Conservation (phyloP, 2,329 filamentous ascomycete species). For the Ceratocystis diversiconidia region DNA sequence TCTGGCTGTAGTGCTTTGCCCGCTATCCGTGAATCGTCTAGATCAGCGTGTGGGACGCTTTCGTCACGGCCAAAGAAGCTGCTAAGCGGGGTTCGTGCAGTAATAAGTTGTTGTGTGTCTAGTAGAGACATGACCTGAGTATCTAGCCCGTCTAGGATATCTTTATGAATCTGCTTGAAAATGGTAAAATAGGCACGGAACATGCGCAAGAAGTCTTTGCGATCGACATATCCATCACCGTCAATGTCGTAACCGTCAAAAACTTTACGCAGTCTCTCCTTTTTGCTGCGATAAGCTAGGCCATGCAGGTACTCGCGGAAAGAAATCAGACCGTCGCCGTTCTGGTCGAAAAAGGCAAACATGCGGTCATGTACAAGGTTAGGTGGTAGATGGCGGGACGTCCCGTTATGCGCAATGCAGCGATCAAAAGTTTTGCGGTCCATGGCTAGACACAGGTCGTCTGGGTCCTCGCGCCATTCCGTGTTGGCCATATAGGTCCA, state of each 20-base stretch:
- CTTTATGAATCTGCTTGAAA: constrained; percentile 76
- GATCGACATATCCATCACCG: constrained; percentile 68
- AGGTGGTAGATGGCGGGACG: constrained; percentile 60
- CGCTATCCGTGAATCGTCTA: constrained; percentile 41
- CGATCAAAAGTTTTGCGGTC: constrained; percentile 86
- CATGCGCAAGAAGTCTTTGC: constrained; percentile 78
- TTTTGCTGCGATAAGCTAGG: constrained; percentile 53
- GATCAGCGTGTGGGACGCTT: constrained; percentile 48
- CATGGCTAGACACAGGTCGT: constrained; percentile 66
- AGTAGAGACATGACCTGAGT: constrained; percentile 64
- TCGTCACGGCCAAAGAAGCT: constrained; percentile 60
- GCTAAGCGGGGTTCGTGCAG: constrained; percentile 61
- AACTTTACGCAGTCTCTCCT: constrained; percentile 56
- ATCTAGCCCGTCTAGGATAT: constrained; percentile 64
- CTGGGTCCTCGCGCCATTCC: constrained; percentile 69
- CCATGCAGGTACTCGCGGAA: constrained; percentile 86
- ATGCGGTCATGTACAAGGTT: constrained; percentile 92
- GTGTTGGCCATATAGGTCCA: constrained; percentile 88
- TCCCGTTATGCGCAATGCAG: constrained; percentile 74
- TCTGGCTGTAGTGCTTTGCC: constrained; percentile 51
- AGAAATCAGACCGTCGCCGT: constrained; percentile 75
- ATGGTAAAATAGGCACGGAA: constrained; percentile 87
- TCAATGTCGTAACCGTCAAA: constrained; percentile 89
- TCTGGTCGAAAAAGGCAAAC: constrained; percentile 91
- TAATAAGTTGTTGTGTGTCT: constrained; percentile 61